These are phyloP conservation scores for Venturia carpophila DNA, from an alignment of 2,329 filamentous ascomycete species.

Conservation along the genomic window DNA sequence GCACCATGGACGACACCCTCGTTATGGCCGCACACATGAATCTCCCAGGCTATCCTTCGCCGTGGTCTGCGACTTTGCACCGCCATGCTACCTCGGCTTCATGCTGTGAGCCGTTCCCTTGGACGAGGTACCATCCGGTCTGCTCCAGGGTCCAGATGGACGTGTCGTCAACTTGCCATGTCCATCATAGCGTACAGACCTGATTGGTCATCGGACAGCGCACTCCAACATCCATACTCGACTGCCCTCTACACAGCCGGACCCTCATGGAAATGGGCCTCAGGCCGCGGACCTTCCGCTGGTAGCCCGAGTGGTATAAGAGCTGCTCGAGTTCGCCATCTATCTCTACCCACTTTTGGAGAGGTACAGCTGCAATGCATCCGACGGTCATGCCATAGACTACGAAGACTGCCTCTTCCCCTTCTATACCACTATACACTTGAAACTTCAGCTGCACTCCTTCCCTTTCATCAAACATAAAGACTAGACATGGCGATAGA, in stretches of 20 bases:
- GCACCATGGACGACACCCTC: not conserved
- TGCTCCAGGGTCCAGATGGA: no score
- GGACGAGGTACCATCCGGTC: no score
- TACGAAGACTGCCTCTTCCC: not conserved
- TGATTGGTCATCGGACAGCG: not conserved
- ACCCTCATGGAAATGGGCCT: slow-evolving; percentile 21
- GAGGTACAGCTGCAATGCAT: slow-evolving; percentile 1
- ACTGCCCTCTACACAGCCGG: not conserved
- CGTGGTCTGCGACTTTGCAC: not conserved
- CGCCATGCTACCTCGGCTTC: not conserved
- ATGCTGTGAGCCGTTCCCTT: no score
- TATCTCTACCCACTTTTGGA: not conserved
- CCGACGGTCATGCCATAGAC: not conserved
- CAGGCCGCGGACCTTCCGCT: not conserved
- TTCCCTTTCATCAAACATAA: slow-evolving; percentile 12
- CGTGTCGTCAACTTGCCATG: not conserved
- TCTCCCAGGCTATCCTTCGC: not conserved
- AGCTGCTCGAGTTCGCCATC: not conserved
- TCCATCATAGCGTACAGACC: not conserved
- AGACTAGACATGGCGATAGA: not conserved
- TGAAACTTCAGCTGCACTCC: not conserved
- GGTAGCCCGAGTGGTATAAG: not conserved
- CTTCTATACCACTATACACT: not conserved
- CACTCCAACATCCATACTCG: slow-evolving; percentile 6
- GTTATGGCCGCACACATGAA: not conserved